Evolutionary conservation across 495 filamentous ascomycete genomes (phyloP), one percentile per base, ranked within the genome.

Genomic region (Talaromyces proteolyticus): DNA sequence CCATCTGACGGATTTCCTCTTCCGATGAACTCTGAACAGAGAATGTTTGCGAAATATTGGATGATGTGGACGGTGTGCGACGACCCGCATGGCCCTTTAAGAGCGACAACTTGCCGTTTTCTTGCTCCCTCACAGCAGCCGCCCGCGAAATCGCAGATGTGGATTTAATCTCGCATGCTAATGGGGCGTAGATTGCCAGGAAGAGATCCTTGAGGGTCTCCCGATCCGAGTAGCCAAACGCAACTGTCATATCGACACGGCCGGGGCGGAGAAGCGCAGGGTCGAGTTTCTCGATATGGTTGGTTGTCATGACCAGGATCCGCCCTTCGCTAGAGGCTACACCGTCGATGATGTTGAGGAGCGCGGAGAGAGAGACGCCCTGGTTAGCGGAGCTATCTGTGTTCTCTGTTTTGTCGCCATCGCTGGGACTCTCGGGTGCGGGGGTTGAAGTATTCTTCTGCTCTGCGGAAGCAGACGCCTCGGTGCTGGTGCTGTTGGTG

Each of bases 271-370:
- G 83, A 3, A 93, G 73, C 0, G 88, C 87, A 34, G 80, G 72
- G 55, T 93, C 88, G 0, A 93, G 73, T 53, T 84, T 84, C 26
- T 91, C 85, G 0, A 81, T 57, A 57, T 89, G 84, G 57, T 93
- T 93, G 41, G 88, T 90, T 2, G 87, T 91, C 87, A 93, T 91
- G 53, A 93, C 85, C 7, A 91, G 74, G 16, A 91, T 79, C 4
- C 86, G 77, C 11, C 88, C 88, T 61, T 91, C 87, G 46, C 81
- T 80, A 1, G 80, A 81, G 6, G 85, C 83, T n/a, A 90, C 85
- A 14, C 88, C 88, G 55, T 91, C 88, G 24, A 93, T 77, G 25
- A 86, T 86, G 54, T 91, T 93, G 36, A 93, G 70, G 10, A 93
- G 67, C 0, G 80, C 87, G 2, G 87, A 91, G 11, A 93, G 77